Percentiles rank a stretch among this genome's conserved stretches.
Evolutionary conservation across 169 alveolate genomes (phyloP).

Genomic region (Eimeria praecox): DNA sequence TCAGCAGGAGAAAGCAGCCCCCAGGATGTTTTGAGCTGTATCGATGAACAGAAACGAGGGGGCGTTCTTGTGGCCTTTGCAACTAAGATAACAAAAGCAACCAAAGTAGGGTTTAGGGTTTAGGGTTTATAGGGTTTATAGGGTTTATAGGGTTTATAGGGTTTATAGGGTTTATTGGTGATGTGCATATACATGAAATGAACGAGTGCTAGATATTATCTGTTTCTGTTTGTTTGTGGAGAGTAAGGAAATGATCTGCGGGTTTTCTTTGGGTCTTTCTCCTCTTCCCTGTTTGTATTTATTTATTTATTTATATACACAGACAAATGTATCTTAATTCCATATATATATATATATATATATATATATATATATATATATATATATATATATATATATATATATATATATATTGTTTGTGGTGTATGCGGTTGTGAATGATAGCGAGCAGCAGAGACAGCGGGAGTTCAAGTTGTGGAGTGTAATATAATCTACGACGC

Average conservation of each 20-base stretch:
- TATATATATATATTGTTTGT: neutral
- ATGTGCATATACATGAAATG: neutral
- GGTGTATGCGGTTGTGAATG: neutral
- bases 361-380: neutral
- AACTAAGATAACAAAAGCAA: neutral
- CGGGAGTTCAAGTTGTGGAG: neutral
- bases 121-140: neutral
- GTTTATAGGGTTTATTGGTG: neutral
- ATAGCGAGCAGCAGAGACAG: slow-evolving; percentile 39
- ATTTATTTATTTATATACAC: no score
- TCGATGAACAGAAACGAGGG: neutral
- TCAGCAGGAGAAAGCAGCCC: slow-evolving; percentile 32
- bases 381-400: neutral
- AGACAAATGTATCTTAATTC: no score
- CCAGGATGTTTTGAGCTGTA: slow-evolving; percentile 22
- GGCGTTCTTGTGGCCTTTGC: slow-evolving; percentile 24
- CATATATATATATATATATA: no score
- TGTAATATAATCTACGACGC: slow-evolving; percentile 17
- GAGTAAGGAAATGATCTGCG: no score
- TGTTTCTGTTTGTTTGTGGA: neutral
- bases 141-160: no score
- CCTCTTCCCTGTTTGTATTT: no score
- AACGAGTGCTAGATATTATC: no score
- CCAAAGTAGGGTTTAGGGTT: neutral
- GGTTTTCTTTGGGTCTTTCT: no score